These are phyloP conservation scores for Rhizopogon vulgaris DNA, from an alignment of 768 basidiomycete species.

Conservation along the genomic window DNA sequence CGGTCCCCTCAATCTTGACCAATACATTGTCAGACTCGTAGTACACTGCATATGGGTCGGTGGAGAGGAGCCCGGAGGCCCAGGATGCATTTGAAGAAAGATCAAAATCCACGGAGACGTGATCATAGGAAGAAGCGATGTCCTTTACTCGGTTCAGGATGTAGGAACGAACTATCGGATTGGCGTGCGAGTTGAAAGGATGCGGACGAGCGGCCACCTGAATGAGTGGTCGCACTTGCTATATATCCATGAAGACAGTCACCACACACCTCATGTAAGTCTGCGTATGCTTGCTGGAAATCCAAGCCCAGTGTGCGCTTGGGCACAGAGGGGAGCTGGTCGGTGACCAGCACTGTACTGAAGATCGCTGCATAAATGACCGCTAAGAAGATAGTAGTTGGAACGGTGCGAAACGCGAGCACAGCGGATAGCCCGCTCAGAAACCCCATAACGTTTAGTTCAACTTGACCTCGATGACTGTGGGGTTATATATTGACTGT, in stretches of 20 bases:
- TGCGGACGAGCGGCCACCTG: constrained; percentile 68
- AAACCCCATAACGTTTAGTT: constrained; percentile 16
- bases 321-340: constrained; percentile 41
- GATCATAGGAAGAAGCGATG: constrained; percentile 36
- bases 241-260: background rate
- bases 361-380: constrained; percentile 46
- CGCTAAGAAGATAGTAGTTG: constrained; percentile 41
- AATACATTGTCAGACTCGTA: constrained; percentile 67
- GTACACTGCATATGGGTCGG: constrained; percentile 31
- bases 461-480: background rate
- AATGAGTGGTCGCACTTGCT: background rate
- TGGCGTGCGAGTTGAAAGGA: constrained; percentile 73
- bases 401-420: constrained; percentile 34
- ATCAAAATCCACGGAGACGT: constrained; percentile 51
- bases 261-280: constrained; percentile 45
- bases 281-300: constrained; percentile 49
- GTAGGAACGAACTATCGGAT: constrained; percentile 59
- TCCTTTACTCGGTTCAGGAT: constrained; percentile 48
- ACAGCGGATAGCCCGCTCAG: constrained; percentile 16
- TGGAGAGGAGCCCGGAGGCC: constrained; percentile 18
- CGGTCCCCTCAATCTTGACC: constrained; percentile 54
- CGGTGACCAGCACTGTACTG: constrained; percentile 39
- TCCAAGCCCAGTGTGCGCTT: constrained; percentile 39
- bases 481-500: too few species aligned
- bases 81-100: constrained; percentile 44